phyloP scores from a whole-genome alignment of 2,329 filamentous ascomycete species.

The Scedosporium apiospermum region DNA sequence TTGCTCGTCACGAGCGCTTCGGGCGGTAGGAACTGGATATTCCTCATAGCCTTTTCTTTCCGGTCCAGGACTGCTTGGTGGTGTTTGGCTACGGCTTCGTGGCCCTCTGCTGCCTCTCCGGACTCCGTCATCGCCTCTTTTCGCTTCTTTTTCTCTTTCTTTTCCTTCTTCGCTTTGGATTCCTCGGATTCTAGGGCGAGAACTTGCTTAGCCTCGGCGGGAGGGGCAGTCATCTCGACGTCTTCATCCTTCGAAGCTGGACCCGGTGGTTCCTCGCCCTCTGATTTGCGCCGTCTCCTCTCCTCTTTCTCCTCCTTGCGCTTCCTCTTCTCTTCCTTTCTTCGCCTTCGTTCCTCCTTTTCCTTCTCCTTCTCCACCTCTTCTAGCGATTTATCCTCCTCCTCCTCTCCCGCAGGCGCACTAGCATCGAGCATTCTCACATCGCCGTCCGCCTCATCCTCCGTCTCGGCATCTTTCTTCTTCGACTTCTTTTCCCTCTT shows the following conservation, averaged over 20 bases:
- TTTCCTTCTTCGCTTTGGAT: constrained; percentile 7
- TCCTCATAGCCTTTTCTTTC: constrained; percentile 43
- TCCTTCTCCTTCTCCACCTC: constrained; percentile 9
- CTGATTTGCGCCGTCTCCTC: not conserved
- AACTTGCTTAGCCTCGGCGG: too few species aligned
- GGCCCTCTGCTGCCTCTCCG: constrained; percentile 16
- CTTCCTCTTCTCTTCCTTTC: constrained; percentile 10
- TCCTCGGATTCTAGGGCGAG: not conserved
- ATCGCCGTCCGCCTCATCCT: not conserved
- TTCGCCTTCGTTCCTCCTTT: constrained; percentile 8
- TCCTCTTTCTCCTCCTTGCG: constrained; percentile 10
- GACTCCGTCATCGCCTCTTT: constrained; percentile 13
- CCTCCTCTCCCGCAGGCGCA: constrained; percentile 12
- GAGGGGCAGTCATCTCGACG: not conserved
- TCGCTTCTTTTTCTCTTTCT: constrained; percentile 15
- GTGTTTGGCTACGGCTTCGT: constrained; percentile 26
- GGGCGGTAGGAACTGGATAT: constrained; percentile 22
- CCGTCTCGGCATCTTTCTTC: constrained; percentile 12
- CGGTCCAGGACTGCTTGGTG: constrained; percentile 42
- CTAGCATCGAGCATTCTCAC: not conserved
- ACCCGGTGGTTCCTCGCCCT: not conserved
- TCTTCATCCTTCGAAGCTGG: not conserved
- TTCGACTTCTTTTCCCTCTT: constrained; percentile 13
- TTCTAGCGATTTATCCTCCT: constrained; percentile 11
- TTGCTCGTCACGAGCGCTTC: constrained; percentile 20